Conservation (phyloP, 2,329 filamentous ascomycete species). For the Cytospora chrysosperma region DNA sequence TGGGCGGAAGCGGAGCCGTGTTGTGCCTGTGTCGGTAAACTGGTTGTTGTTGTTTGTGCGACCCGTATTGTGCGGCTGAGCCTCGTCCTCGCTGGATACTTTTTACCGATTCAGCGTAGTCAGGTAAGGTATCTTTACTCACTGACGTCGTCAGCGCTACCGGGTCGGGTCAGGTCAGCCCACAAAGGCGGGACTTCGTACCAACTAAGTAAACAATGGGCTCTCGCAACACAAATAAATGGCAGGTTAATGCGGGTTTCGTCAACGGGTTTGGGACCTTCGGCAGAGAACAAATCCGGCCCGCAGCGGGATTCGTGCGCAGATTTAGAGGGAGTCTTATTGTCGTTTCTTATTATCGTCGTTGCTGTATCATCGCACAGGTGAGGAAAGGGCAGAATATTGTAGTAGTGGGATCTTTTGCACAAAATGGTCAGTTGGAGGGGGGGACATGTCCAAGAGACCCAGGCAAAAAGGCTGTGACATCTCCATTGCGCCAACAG, state of each 20-base stretch:
- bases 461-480: background rate
- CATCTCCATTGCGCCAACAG: background rate
- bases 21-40: slow-evolving; percentile 3
- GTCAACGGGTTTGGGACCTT: background rate
- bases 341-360: slow-evolving; percentile 7
- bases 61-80: background rate
- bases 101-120: no score
- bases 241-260: background rate
- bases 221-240: background rate
- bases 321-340: no score
- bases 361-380: background rate
- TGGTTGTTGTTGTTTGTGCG: slow-evolving; percentile 3
- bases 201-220: slow-evolving; percentile 9
- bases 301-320: slow-evolving; percentile 1
- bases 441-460: background rate
- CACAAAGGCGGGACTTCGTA: background rate
- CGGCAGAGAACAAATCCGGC: background rate
- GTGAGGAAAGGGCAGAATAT: background rate
- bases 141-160: slow-evolving; percentile 12
- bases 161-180: slow-evolving; percentile 15
- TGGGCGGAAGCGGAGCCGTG: slow-evolving; percentile 8
- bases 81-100: no score
- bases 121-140: background rate
- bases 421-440: background rate
- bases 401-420: slow-evolving; percentile 2